phyloP scores from a whole-genome alignment of 2,329 filamentous ascomycete species.

The Diaporthe ampelina region DNA sequence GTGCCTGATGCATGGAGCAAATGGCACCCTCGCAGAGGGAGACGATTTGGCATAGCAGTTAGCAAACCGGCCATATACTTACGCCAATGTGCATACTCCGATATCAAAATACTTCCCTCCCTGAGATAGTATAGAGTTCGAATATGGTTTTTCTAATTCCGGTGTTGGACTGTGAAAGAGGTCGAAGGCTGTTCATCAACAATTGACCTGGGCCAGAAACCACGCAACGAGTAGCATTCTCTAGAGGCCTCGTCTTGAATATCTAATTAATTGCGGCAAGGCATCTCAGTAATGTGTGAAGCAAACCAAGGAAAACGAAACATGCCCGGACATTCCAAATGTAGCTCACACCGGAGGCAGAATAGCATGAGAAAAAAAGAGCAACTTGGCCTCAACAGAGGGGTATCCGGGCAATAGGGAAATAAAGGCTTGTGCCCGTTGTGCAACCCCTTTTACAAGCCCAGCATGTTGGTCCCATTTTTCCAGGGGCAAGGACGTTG shows the following conservation, averaged over 20 bases:
- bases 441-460: not conserved
- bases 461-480: not conserved
- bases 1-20: too few species aligned
- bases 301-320: too few species aligned
- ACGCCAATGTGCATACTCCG: too few species aligned
- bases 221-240: not conserved
- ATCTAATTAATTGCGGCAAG: too few species aligned
- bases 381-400: too few species aligned
- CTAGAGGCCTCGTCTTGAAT: not conserved
- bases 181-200: too few species aligned
- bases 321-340: too few species aligned
- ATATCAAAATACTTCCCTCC: not conserved
- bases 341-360: too few species aligned
- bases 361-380: too few species aligned
- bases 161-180: not conserved
- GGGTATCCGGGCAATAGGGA: not conserved
- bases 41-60: not conserved
- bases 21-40: too few species aligned
- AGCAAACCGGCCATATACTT: not conserved
- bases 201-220: not conserved
- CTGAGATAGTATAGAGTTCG: not conserved
- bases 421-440: not conserved
- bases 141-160: not conserved
- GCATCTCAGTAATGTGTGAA: too few species aligned
- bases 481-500: conserved; percentile 5